Conservation (phyloP, 495 filamentous ascomycete species). For the Polyplosphaeria fusca region DNA sequence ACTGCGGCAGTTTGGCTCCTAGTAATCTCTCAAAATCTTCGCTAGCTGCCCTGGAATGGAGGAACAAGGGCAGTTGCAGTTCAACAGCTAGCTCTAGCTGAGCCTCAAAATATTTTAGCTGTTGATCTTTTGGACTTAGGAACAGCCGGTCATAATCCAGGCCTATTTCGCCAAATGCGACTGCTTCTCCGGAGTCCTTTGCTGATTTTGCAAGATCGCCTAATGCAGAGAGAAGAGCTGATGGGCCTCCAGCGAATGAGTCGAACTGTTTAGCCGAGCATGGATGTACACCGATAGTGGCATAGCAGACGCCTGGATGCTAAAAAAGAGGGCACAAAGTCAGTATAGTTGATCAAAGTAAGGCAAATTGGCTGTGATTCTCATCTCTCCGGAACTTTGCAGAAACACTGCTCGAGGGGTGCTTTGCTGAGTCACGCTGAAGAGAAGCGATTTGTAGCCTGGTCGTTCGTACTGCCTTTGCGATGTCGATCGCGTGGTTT, state of each 20-base stretch:
- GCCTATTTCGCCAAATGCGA: conserved; percentile 93
- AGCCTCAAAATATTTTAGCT: conserved; percentile 77
- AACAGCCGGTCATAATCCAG: conserved; percentile 92
- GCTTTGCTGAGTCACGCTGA: no score
- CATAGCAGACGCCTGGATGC: conserved; percentile 67
- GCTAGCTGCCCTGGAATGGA: conserved; percentile 82
- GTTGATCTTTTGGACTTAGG: conserved; percentile 68
- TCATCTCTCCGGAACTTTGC: no score
- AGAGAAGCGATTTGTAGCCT: no score
- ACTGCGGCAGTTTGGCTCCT: conserved; percentile 47
- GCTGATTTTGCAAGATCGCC: conserved; percentile 52
- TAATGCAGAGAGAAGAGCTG: conserved; percentile 51
- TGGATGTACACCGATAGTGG: conserved; percentile 90
- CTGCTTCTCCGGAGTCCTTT: conserved; percentile 51
- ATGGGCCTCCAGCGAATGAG: conserved; percentile 53
- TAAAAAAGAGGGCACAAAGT: no score
- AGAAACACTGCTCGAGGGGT: no score
- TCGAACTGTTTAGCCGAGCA: conserved; percentile 73
- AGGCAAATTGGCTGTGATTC: no score
- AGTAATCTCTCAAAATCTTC: conserved; percentile 74
- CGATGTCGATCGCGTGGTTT: conserved; percentile 67
- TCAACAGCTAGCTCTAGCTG: conserved; percentile 76
- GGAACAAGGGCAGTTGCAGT: conserved; percentile 79
- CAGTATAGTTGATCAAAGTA: not conserved
- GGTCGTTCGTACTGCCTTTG: no score